These are phyloP conservation scores for Piloderma croceum DNA, from an alignment of 768 basidiomycete species.

Conservation along the genomic window DNA sequence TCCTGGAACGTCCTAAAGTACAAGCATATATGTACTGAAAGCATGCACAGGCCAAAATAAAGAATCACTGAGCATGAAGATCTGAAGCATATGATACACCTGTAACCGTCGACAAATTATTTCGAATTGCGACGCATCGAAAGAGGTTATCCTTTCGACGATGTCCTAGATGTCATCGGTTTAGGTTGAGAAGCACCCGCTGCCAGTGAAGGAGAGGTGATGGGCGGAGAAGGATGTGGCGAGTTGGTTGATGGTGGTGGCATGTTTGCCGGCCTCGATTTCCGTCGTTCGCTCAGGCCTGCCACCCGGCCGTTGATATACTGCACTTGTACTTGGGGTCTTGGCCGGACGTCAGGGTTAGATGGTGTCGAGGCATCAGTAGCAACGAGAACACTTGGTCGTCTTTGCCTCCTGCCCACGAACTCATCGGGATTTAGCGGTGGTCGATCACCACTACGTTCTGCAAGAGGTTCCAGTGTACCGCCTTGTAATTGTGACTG, in stretches of 20 bases:
- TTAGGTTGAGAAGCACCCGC: slow-evolving; percentile 22
- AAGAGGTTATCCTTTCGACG: slow-evolving; percentile 32
- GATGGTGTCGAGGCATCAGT: slow-evolving; percentile 30
- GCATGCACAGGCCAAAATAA: no score
- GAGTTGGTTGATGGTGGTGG: slow-evolving; percentile 28
- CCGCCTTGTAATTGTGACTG: slow-evolving; percentile 13
- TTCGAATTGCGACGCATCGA: slow-evolving; percentile 65
- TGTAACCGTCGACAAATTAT: slow-evolving; percentile 55
- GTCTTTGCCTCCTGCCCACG: slow-evolving; percentile 32
- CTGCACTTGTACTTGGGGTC: slow-evolving; percentile 55
- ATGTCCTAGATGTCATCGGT: slow-evolving; percentile 16
- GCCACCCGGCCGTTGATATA: slow-evolving; percentile 24
- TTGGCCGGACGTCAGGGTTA: slow-evolving; percentile 52
- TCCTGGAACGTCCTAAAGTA: no score
- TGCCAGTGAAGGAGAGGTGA: slow-evolving; percentile 9
- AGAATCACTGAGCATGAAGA: no score
- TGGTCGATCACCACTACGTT: slow-evolving; percentile 18
- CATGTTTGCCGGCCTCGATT: slow-evolving; percentile 2
- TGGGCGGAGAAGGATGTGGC: slow-evolving; percentile 9
- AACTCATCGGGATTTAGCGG: slow-evolving; percentile 22
- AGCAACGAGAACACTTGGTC: slow-evolving; percentile 45
- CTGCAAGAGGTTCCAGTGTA: slow-evolving; percentile 11
- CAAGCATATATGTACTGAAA: no score
- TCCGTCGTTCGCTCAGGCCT: slow-evolving; percentile 13
- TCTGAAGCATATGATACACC: no score